Evolutionary conservation across 1,139 yeast species (phyloP), one percentile per base, ranked within the genome.

Genomic region (Arxiozyma telluris): DNA sequence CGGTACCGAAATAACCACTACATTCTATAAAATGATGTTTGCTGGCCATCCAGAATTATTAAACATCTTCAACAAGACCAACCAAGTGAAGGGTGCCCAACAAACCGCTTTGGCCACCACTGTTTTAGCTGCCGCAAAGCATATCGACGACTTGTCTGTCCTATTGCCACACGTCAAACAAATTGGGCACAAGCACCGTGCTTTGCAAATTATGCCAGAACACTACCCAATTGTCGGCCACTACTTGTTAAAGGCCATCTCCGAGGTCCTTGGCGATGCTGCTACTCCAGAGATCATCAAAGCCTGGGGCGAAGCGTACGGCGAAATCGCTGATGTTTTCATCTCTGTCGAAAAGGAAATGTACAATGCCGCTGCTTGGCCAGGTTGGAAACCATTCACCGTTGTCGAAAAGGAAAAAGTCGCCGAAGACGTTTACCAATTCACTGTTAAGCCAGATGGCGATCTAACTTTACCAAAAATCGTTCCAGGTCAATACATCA

Each of bases 231-330:
- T 81, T 58, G 89, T 84, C 44, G 90, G 89, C 41, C 65, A 69
- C 47, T 75, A 77, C 60, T 70, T 84, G 41, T 66, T 84, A 48
- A 72, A 71, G 34, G 80, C 88, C 22, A 77, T 84, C 71, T 66
- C 70, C 51, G 76, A 77, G 55, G 75, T 81, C 49, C 71, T 84
- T 46, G 89, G 89, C 12, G 72, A 72, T 41, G 73, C 75, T 30
- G 87, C 87, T 23, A 80, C 81, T 23, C 75, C 74, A 1, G 81
- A 75, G 44, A 80, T 84, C 56, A 64, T 83, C 51, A 74, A 70
- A 41, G 87, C 88, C n/a, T 84, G 89, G 88, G 73, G 74, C 27
- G 76, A 72, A 49, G 89, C 90, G 1, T 84, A 84, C 66, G 79
- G 78, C 44, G 81, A 79, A 57, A 74, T 84, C 58, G 90, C 90